Percentiles rank a stretch among this genome's conserved stretches.
Conservation (phyloP, 202 grass and related monocot species). For the Saccharum hybrid region DNA sequence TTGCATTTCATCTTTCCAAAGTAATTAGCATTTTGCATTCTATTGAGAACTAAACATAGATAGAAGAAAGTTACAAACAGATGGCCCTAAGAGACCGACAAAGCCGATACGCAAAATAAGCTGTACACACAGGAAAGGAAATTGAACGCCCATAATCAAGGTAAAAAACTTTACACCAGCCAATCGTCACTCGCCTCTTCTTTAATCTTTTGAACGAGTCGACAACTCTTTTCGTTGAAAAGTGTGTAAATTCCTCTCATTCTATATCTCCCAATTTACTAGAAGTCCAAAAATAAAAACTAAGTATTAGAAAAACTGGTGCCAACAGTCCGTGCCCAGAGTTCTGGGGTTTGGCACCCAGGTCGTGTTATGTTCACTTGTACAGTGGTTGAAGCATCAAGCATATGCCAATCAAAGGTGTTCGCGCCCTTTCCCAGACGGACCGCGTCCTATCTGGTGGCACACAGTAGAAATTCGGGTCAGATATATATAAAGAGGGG, state of each 20-base stretch:
- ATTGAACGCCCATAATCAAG: neutral
- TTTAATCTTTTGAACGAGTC: neutral
- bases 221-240: neutral
- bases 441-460: conserved; percentile 5
- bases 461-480: conserved; percentile 11
- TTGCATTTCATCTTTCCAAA: too few relatives aligned
- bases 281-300: neutral
- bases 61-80: too few relatives aligned
- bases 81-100: too few relatives aligned
- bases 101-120: too few relatives aligned
- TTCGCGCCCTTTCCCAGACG: neutral
- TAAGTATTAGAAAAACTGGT: neutral
- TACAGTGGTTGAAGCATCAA: conserved; percentile 12
- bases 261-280: neutral
- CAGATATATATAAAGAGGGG: too few relatives aligned
- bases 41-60: too few relatives aligned
- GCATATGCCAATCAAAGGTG: neutral
- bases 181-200: neutral
- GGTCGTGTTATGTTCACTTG: conserved; percentile 32
- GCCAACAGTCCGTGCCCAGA: neutral
- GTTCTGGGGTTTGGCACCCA: conserved; percentile 19
- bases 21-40: too few relatives aligned
- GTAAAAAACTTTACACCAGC: neutral
- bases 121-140: neutral
- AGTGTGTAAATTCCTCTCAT: neutral